Evolutionary conservation across 2,329 filamentous ascomycete species (phyloP), one percentile per base, ranked within the genome.

Genomic region (Alternaria sp.): DNA sequence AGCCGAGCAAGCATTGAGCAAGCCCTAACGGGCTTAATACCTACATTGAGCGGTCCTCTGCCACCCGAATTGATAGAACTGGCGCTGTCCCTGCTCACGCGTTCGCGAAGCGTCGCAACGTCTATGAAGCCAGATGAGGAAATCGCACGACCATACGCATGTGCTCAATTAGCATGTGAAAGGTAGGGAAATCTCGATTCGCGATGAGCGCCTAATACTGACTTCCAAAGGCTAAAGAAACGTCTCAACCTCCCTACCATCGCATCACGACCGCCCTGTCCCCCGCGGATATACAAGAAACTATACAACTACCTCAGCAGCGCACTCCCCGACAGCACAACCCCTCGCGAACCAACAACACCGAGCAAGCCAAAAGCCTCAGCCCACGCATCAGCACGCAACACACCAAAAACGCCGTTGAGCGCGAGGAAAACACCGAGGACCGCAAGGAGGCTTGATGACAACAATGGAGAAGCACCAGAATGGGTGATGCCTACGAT

Each of bases 241-340:
- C 73, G 73, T 15, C 71, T 79, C 59, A 79, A 79, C 52, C 68
- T 79, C 13, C 73, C 78, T 19, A 57, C 76, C 23, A 77, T 80
- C 26, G 59, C 72, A 10, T 75, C 77, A 12, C 77, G 76, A 12
- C 77, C 77, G 8, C 77, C 77, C 23, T 79, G 77, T 36, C 76
- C 77, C 4, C 76, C 77, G 3, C 77, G 75, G 23, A 73, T 93
- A 56, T 98, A 98, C 83, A 92, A 91, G 73, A 92, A 93, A 62
- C 85, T 98, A 40, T 96, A 94, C 78, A 83, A 83, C 30, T 93
- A 95, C 76, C 88, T 98, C 63, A 90, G 95, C 70, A 88, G 88
- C 59, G 89, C 90, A 44, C 83, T 98, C 6, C 85, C 86, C 13
- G 82, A 79, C 7, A 57, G 73, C 17, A 65, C 67, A 26, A 59